A percentile compares a stretch with the other conserved stretches of the same genome.
phyloP scores from a whole-genome alignment of 2,329 filamentous ascomycete species.

The Tolypocladium pustulatum region DNA sequence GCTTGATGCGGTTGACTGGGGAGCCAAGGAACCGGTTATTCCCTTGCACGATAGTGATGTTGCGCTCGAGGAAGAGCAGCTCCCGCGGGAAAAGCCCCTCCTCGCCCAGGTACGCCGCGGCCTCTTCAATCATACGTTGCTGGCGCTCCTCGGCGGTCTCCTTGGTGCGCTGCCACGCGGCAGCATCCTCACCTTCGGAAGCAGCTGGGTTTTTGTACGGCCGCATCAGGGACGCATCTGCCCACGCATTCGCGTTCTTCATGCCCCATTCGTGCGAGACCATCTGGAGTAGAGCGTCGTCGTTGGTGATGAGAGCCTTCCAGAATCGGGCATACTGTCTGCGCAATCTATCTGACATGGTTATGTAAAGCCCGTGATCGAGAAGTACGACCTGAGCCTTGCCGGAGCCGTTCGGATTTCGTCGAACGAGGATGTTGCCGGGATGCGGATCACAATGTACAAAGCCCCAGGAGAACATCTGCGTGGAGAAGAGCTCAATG shows the following conservation, averaged over 20 bases:
- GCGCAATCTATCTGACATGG: conserved; percentile 52
- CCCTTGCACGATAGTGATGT: conserved; percentile 63
- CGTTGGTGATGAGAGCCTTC: conserved; percentile 56
- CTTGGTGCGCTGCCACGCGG: conserved; percentile 27
- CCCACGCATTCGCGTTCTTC: conserved; percentile 55
- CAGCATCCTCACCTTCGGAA: conserved; percentile 13
- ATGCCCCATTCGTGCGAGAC: conserved; percentile 54
- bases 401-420: conserved; percentile 31
- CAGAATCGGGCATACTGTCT: conserved; percentile 47
- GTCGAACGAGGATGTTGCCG: conserved; percentile 55
- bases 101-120: conserved; percentile 47
- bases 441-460: conserved; percentile 63
- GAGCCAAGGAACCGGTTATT: conserved; percentile 66
- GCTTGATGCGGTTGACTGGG: conserved; percentile 63
- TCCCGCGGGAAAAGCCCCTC: conserved; percentile 63
- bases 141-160: conserved; percentile 50
- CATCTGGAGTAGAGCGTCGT: conserved; percentile 47
- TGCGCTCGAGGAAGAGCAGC: conserved; percentile 64
- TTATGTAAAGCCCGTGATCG: conserved; percentile 60
- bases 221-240: conserved; percentile 52
- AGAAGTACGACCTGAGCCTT: conserved; percentile 51
- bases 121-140: conserved; percentile 47
- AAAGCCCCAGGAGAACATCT: conserved; percentile 61
- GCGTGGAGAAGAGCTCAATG: conserved; percentile 56
- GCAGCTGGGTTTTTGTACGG: conserved; percentile 38